Conservation (phyloP, 2,329 filamentous ascomycete genomes). For the Aspergillus japonicus region DNA sequence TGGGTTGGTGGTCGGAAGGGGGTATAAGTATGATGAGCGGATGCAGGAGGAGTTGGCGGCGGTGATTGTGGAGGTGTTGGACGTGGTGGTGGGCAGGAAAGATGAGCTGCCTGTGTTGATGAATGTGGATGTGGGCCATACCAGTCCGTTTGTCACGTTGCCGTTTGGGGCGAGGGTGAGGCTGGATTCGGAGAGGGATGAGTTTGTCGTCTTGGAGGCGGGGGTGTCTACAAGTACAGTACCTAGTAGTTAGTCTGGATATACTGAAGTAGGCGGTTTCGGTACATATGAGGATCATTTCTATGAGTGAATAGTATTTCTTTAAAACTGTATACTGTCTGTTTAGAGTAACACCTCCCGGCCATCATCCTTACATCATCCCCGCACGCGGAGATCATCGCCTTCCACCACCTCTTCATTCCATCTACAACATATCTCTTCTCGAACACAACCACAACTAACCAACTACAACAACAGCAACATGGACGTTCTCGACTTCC, state of each 20-base stretch:
- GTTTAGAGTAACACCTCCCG: neutral
- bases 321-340: too few relatives aligned
- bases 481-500: neutral
- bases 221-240: too few relatives aligned
- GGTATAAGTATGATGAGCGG: slow-evolving; percentile 42
- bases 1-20: slow-evolving; percentile 45
- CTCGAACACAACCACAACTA: neutral
- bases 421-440: neutral
- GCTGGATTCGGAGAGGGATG: slow-evolving; percentile 41
- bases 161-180: slow-evolving; percentile 30
- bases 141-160: slow-evolving; percentile 44
- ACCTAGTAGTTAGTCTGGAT: too few relatives aligned
- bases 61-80: slow-evolving; percentile 3
- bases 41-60: slow-evolving; percentile 27
- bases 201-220: slow-evolving; percentile 32
- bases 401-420: neutral
- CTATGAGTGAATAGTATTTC: too few relatives aligned
- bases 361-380: neutral
- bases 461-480: neutral
- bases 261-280: too few relatives aligned
- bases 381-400: neutral
- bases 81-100: neutral
- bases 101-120: slow-evolving; percentile 40
- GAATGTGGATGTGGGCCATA: slow-evolving; percentile 47
- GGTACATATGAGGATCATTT: too few relatives aligned